Evolutionary conservation across 352 stramenopile species (phyloP).

Genomic region (Blastocystis sp.): DNA sequence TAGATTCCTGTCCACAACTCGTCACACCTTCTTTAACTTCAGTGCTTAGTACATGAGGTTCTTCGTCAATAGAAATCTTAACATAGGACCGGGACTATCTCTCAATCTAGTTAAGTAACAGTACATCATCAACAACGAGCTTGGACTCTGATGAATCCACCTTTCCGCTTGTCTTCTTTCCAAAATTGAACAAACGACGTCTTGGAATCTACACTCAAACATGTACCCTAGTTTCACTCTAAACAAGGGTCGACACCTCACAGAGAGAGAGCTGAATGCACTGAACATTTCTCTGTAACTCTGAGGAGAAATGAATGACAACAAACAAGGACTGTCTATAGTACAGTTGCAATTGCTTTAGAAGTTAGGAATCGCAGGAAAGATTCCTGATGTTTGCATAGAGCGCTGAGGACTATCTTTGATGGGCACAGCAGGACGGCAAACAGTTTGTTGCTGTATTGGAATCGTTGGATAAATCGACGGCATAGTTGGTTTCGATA

Average conservation of each 20-base stretch:
- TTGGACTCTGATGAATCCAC: not conserved
- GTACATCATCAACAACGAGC: not conserved
- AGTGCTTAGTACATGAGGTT: not conserved
- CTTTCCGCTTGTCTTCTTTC: not conserved
- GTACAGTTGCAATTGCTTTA: slow-evolving; percentile 18
- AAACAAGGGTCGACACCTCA: not conserved
- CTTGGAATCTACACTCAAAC: not conserved
- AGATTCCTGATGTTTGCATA: too few relatives aligned
- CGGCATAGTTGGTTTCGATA: not conserved
- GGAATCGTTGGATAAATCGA: not conserved
- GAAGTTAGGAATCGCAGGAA: not conserved
- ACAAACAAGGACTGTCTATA: not conserved
- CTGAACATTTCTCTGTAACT: not conserved
- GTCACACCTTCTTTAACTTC: not conserved
- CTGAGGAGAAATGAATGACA: not conserved
- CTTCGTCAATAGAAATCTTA: slow-evolving; percentile 21
- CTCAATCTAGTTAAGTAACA: not conserved
- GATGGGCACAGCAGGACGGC: too few relatives aligned
- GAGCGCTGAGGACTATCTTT: too few relatives aligned
- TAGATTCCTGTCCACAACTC: not conserved
- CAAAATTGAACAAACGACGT: not conserved
- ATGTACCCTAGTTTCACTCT: not conserved
- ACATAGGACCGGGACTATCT: not conserved
- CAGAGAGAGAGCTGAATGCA: too few relatives aligned
- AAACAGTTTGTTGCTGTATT: too few relatives aligned